Conservation (phyloP, 225 moss, liverwort and hornwort species). For the Takakia lepidozioides region DNA sequence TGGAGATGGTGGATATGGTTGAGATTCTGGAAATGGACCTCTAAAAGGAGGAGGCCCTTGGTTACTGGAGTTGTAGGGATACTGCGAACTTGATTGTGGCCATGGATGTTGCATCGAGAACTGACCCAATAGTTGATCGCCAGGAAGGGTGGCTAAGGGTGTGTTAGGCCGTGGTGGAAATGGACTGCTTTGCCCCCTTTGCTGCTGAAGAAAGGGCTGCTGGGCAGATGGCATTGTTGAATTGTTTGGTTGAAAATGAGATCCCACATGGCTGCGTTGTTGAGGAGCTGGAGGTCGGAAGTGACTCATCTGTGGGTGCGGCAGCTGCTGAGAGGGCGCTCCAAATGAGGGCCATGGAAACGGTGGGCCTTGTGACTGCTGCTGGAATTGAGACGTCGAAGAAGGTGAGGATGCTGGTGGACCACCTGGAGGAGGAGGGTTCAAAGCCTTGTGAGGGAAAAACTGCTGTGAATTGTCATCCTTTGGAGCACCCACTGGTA, state of each 20-base stretch:
- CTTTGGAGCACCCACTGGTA: conserved; percentile 26
- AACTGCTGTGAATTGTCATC: conserved; percentile 35
- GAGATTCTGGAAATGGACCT: conserved; percentile 46
- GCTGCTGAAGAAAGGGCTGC: conserved; percentile 37
- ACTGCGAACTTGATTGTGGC: conserved; percentile 6
- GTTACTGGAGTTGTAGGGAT: conserved; percentile 20
- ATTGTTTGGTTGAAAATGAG: conserved; percentile 31
- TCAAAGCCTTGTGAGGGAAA: conserved; percentile 23
- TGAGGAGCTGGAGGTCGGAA: conserved; percentile 35
- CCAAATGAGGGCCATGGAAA: conserved; percentile 40
- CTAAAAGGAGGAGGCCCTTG: conserved; percentile 50
- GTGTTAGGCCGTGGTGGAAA: conserved; percentile 38
- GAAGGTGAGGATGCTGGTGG: conserved; percentile 7
- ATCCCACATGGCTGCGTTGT: conserved; percentile 27
- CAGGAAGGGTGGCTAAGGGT: no score
- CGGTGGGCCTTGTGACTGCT: conserved; percentile 28
- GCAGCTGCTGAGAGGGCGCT: conserved; percentile 43
- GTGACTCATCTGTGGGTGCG: conserved; percentile 45
- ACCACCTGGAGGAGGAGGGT: conserved; percentile 33
- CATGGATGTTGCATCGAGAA: conserved; percentile 7
- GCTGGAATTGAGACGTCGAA: conserved; percentile 31
- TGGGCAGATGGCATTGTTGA: conserved; percentile 17
- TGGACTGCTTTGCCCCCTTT: conserved; percentile 25
- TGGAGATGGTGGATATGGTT: conserved; percentile 33
- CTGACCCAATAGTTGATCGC: conserved; percentile 32